Percentiles rank a stretch among this genome's conserved stretches.
Conservation (phyloP, 495 filamentous ascomycete species). For the Daldinia caldariorum region DNA sequence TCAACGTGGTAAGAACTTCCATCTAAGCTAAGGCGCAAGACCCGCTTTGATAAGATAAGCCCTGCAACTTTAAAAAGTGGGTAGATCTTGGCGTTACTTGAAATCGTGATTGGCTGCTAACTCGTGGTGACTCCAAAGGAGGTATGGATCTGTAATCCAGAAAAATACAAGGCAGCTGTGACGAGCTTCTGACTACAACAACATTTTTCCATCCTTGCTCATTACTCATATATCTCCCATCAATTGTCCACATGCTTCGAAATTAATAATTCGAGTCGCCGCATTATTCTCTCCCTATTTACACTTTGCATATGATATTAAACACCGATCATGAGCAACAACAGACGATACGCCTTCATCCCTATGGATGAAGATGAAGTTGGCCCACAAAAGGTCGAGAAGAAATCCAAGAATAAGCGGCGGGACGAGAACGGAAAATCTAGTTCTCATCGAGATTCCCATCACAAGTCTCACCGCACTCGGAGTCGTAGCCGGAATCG, state of each 20-base stretch:
- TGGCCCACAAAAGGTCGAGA: constrained; percentile 62
- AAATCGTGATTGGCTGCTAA: constrained; percentile 22
- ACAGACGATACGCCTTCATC: constrained; percentile 81
- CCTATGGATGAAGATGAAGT: constrained; percentile 82
- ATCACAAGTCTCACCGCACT: constrained; percentile 36
- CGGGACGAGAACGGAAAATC: constrained; percentile 41
- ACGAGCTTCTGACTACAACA: constrained; percentile 1
- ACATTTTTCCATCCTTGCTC: not conserved
- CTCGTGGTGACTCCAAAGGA: constrained; percentile 4
- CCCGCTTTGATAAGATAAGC: constrained; percentile 39
- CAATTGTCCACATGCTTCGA: not conserved
- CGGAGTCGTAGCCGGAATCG: constrained; percentile 47
- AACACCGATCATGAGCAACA: constrained; percentile 51
- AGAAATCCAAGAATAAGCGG: constrained; percentile 61
- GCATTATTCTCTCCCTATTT: not conserved
- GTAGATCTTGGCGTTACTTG: not conserved
- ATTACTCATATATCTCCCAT: constrained; percentile 6
- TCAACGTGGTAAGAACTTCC: constrained; percentile 39
- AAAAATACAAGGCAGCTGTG: constrained; percentile 16
- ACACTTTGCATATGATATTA: not conserved
- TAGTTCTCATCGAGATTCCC: constrained; percentile 36
- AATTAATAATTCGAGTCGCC: not conserved
- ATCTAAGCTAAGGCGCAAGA: constrained; percentile 11
- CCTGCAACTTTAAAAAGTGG: constrained; percentile 37
- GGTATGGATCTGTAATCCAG: constrained; percentile 27